A percentile compares a stretch with the other conserved stretches of the same genome.
Conservation (phyloP, 345 rosid species). For the Eucalyptus regnans region DNA sequence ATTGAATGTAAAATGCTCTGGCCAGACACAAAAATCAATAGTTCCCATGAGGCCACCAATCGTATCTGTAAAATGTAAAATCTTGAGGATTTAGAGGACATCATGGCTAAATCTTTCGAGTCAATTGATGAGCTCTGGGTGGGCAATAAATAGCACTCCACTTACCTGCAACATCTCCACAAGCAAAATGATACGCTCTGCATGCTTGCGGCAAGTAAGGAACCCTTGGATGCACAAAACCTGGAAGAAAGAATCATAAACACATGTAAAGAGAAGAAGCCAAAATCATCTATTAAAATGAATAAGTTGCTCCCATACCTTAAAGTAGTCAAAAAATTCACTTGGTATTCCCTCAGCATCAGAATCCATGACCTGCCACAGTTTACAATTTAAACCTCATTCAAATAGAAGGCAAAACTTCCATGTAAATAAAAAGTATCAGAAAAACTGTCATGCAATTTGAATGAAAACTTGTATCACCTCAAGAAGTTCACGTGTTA, state of each 20-base stretch:
- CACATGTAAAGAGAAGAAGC: neutral
- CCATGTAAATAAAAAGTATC: neutral
- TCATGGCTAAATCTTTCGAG: neutral
- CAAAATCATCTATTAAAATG: neutral
- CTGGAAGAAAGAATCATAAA: conserved; percentile 14
- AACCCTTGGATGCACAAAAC: conserved; percentile 98
- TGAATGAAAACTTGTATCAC: conserved; percentile 4
- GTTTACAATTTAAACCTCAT: neutral
- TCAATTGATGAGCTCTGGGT: neutral
- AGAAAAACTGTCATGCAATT: neutral
- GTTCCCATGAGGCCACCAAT: neutral
- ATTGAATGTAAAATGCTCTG: neutral
- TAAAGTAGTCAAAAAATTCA: conserved; percentile 98
- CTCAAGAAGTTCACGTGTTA: conserved; percentile 99
- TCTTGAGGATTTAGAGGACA: neutral
- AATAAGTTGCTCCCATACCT: conserved; percentile 33
- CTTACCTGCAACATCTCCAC: conserved; percentile 99
- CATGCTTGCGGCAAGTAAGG: conserved; percentile 96
- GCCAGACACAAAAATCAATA: neutral
- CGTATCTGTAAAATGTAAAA: neutral
- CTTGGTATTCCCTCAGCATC: conserved; percentile 99
- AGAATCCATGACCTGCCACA: conserved; percentile 92
- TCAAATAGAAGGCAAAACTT: neutral
- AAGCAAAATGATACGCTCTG: conserved; percentile 89
- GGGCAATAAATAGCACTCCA: neutral